Conservation (phyloP, 768 basidiomycete genomes). For the Suillus lakei region DNA sequence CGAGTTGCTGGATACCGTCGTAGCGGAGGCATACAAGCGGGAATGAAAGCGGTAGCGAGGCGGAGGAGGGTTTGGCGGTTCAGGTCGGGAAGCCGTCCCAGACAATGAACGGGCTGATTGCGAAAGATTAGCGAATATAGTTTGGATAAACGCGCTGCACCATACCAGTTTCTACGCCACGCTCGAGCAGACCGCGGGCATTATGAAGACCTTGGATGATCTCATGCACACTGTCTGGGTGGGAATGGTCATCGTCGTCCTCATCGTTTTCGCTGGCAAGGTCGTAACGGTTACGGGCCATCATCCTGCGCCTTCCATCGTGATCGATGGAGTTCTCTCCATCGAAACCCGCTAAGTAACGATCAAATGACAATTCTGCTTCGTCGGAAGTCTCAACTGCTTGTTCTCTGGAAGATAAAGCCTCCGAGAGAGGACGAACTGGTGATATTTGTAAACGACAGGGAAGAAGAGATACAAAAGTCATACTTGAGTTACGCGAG, state of each 20-base stretch:
- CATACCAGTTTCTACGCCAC: slow-evolving; percentile 9
- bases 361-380: neutral
- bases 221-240: neutral
- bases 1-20: slow-evolving; percentile 41
- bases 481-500: slow-evolving; percentile 1
- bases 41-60: slow-evolving; percentile 14
- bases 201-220: slow-evolving; percentile 6
- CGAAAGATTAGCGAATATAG: neutral
- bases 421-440: slow-evolving; percentile 2
- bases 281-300: neutral
- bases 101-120: slow-evolving; percentile 7
- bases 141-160: too few species aligned
- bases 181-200: slow-evolving; percentile 5
- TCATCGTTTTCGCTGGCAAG: neutral
- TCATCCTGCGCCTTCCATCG: neutral
- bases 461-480: neutral
- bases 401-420: neutral
- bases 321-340: neutral
- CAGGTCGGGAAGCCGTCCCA: neutral
- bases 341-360: neutral
- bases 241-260: neutral
- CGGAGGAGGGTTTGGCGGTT: neutral
- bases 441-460: neutral
- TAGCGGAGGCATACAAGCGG: slow-evolving; percentile 23
- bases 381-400: neutral